phyloP scores from a whole-genome alignment of 2,329 filamentous ascomycete genomes.

The Pseudopyrenochaeta lycopersici region DNA sequence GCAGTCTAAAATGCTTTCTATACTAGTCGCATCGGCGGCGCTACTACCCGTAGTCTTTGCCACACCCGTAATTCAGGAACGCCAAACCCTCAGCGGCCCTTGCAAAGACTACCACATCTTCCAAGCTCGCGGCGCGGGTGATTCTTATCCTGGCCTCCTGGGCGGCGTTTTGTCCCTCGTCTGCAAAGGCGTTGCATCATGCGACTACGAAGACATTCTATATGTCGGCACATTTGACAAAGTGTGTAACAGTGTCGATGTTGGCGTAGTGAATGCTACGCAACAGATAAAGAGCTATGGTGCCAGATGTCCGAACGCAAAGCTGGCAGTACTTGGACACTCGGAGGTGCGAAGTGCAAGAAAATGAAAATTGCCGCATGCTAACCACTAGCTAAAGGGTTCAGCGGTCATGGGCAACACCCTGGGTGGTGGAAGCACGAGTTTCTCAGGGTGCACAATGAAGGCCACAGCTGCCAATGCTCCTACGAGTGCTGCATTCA shows the following conservation, averaged over 20 bases:
- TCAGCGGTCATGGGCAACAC: neutral
- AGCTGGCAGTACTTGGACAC: neutral
- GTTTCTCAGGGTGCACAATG: neutral
- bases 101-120: neutral
- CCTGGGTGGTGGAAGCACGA: neutral
- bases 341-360: neutral
- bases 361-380: neutral
- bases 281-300: neutral
- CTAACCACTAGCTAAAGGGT: neutral
- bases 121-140: neutral
- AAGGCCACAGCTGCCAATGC: neutral
- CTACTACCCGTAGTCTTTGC: neutral
- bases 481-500: neutral
- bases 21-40: neutral
- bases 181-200: neutral
- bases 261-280: neutral
- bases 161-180: neutral
- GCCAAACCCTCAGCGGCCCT: neutral
- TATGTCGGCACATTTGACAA: neutral
- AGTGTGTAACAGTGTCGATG: neutral
- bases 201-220: neutral
- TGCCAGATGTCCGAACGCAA: neutral
- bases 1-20: neutral
- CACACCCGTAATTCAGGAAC: neutral
- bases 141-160: neutral